Evolutionary conservation across 2,329 filamentous ascomycete genomes (phyloP), one percentile per base, ranked within the genome.

Genomic region (Colletotrichum karsti): DNA sequence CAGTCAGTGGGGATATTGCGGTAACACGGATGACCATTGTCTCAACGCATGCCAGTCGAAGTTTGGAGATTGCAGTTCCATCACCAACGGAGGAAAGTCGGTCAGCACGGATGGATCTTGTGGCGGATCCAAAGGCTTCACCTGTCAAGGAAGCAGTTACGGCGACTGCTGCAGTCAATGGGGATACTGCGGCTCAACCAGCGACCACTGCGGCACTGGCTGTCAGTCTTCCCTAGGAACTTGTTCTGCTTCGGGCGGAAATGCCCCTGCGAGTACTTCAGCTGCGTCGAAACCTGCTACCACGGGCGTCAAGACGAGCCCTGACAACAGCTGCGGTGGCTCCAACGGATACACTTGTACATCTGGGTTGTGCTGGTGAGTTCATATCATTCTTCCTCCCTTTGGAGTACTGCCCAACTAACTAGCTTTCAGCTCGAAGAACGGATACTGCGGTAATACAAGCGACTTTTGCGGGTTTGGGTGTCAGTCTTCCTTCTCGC

Each of bases 241-340:
- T 7, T 70, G 67, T 37, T 18, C 46, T 55, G n/a, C 37, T 26
- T 37, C 62, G 4, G 37, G 62, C 15, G 63, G 56, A 24, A 44
- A 59, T 20, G 39, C 41, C 15, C 44, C 39, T 15, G 61, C 57
- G 13, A 30, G n/a, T n/a, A n/a, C 67, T n/a, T 39, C 69, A 6
- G 20, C 59, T 7, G 60, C 59, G 1, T 35, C 63, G 22, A 57
- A 33, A 4, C 53, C 64, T n/a, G 26, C 53, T 18, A 24, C 63
- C n/a, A 63, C 51, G 9, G 46, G 59, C 28, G 33, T 5, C 22
- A 62, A 54, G 15, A 37, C 22, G 7, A 66, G 63, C 0, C 71
- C 76, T 10, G 78, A 83, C 46, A 80, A 79, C n/a, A 75, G 73
- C 18, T 84, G 82, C 57, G 82, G 80, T 20, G 80, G 78, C 50